Evolutionary conservation across 2,329 filamentous ascomycete species (phyloP).

Genomic region (Talaromyces sp.): DNA sequence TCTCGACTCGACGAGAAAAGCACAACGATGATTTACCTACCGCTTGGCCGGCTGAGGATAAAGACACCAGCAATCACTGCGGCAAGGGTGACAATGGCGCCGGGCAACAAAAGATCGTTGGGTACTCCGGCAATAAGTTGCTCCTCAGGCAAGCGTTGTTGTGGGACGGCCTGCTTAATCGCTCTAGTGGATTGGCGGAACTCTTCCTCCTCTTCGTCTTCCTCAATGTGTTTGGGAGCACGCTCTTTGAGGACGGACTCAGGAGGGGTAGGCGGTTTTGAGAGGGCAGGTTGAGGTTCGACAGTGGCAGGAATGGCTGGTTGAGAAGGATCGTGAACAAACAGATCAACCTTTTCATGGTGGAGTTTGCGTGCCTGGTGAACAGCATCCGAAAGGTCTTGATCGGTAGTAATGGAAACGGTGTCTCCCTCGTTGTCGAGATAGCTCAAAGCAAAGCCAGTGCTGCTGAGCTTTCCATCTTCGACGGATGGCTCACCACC

Average conservation of each 20-base stretch:
- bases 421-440: constrained; percentile 96
- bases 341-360: constrained; percentile 93
- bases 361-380: constrained; percentile 72
- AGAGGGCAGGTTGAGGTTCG: constrained; percentile 56
- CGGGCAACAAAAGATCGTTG: constrained; percentile 88
- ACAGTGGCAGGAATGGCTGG: constrained; percentile 70
- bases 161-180: constrained; percentile 46
- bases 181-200: constrained; percentile 39
- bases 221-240: constrained; percentile 38
- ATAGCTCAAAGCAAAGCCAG: constrained; percentile 90
- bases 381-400: constrained; percentile 88
- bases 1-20: background rate
- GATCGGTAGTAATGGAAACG: constrained; percentile 93
- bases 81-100: constrained; percentile 91
- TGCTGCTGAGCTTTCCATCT: constrained; percentile 71
- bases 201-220: constrained; percentile 54
- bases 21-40: constrained; percentile 35
- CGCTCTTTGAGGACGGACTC: constrained; percentile 36
- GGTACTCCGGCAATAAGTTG: constrained; percentile 88
- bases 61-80: constrained; percentile 94
- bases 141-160: constrained; percentile 56
- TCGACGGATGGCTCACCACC: constrained; percentile 77
- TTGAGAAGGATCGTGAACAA: constrained; percentile 89
- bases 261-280: constrained; percentile 53
- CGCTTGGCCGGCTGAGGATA: constrained; percentile 69